Base-by-base conservation (phyloP, 306 rosid species). In the Abrus precatorius region DNA sequence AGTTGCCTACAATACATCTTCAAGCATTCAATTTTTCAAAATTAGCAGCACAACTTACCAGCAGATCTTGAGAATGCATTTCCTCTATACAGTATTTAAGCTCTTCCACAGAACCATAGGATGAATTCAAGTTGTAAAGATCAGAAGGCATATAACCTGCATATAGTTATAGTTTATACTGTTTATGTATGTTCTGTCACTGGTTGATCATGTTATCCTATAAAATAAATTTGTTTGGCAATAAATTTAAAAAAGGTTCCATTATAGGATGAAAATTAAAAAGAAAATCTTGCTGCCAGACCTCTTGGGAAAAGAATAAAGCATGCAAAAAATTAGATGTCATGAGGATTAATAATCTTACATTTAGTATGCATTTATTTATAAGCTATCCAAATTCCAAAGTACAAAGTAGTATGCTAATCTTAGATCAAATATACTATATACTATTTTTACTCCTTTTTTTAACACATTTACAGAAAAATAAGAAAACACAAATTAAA, bases 121-220 rank as follows among this genome's bases (percentile, higher is more conserved):
- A 79, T 9, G 96, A 91, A 88, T 91, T 91, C 90, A 91, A 82
- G 85, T 89, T 89, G 93, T 91, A 91, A 34, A 91, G 91, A 83
- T 91, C 97, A 68, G 93, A 88, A 79, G 97, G 97, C 97, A 91
- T 91, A 83, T 91, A 89, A 83, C 97, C 97, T 91, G 89, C 82
- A 86, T 60, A 71, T 71, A 83, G 49, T 69, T 60, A 71, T 71
- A 83, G 49, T 69, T 54, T 53, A 44, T 64, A 82, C 9, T 57
- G 52, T 40, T 84, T 56, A 76, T 74, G 79, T 67, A 75, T 38
- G 4, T 27, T 36, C 13, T 65, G 60, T 52, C 57, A 71, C 49
- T 45, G 64, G 32, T 33, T 44, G 59, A 77, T 56, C 75, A 83
- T 49, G 56, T 47, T 54, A 78, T 66, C 13, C 27, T 20, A 70